Evolutionary conservation across 2,329 filamentous ascomycete species (phyloP), one percentile per base, ranked within the genome.

Genomic region (Bimuria novae-zelandiae): DNA sequence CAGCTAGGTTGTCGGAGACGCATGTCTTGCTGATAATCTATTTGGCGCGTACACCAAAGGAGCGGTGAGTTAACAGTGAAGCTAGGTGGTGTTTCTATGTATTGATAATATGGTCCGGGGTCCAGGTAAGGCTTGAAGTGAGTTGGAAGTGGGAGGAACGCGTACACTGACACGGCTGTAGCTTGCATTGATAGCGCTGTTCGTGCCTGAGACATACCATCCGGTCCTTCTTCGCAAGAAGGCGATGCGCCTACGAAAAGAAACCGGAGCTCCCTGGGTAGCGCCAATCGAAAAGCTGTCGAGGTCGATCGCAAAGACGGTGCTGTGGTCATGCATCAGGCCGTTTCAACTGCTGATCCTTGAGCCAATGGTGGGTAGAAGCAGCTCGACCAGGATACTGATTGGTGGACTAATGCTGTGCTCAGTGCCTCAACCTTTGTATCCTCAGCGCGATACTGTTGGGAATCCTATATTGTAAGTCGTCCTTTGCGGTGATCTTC

Each of bases 201-300:
- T 92, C 37, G 90, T 96, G 2, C 92, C 92, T 4, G 92, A 97
- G 76, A 97, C 92, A 1, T 96, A 94, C 71, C 89, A 81, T 56
- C 82, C 82, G 19, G 82, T 92, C 14, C 76, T 94, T 42, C 78
- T 96, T 36, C 83, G 86, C 47, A 80, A 82, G 39, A 95, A 94
- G 70, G 92, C 92, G 2, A 78, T 79, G 49, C 79, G 79, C 51
- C 71, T 92, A 27, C 86, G 92, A 49, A 82, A 85, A 68, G 84
- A 89, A 54, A 96, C 90, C 0, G 88, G 89, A n/a, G 87, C 96
- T 62, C 80, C 86, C 56, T 96, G 87, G 82, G 81, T 82, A 55
- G 89, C 92, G 7, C 87, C 90, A 0, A 88, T 90, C 60, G 92
- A 97, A 72, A 88, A 84, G 62, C 75, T 83, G 58, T 76, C 87